Evolutionary conservation across 495 filamentous ascomycete species (phyloP), one percentile per base, ranked within the genome.

Genomic region (Daldinia vernicosa): DNA sequence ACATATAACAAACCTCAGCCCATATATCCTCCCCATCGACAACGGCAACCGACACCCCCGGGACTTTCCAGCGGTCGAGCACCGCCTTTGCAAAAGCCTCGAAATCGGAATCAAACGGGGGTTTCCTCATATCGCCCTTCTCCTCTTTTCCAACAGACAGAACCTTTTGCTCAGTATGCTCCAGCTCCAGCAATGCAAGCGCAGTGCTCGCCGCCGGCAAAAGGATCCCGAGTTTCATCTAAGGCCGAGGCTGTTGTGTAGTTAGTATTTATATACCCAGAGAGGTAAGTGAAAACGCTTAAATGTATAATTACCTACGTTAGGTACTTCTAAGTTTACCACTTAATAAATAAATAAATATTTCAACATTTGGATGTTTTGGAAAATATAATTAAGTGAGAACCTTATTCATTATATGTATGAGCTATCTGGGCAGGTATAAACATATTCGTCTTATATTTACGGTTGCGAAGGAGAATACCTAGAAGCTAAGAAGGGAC

Each of bases 41-140:
- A 7, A 88, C 78, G 7, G 82, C 78, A 30, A 88, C 80, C 5
- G 83, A 75, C 4, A 87, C 27, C 0, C 87, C 85, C 11, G 87
- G 86, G 6, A 85, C 76, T 47, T 84, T 80, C 82, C 81, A 88
- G 57, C 80, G 70, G 7, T 82, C 77, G 1, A 89, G 70, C 7
- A 67, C 70, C 9, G 79, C 66, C 17, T 69, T 40, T 5, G 82
- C 80, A 7, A 84, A 74, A 1, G 67, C 59, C 30, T 76, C 77
- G 50, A 88, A 87, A 3, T 77, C 76, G 11, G 27, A 35, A 65
- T 67, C 67, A 22, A 83, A 68, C 14, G 79, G 81, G 24, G 17
- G 40, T 22, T 30, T 14, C 77, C 60, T 80, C 80, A 55, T 79
- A 78, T 24, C 78, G 74, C 19, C 63, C 70, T 11, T 55, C 66